phyloP scores from a whole-genome alignment of 2,329 filamentous ascomycete genomes.

The Ophiostoma populinum region DNA sequence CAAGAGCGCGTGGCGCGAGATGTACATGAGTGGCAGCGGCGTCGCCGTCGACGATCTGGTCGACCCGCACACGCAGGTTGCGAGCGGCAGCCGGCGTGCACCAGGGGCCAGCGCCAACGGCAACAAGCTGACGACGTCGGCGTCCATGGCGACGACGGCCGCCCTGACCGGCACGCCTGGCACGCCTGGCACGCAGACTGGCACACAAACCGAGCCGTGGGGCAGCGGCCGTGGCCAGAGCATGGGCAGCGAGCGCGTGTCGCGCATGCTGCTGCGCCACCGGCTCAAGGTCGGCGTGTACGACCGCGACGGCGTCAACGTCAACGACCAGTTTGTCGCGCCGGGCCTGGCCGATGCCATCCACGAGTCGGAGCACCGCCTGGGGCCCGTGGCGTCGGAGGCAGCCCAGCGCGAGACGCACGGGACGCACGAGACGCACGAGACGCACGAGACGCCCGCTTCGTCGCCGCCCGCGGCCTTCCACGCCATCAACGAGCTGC shows the following conservation, averaged over 20 bases:
- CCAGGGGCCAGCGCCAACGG: conserved; percentile 9
- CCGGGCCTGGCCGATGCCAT: conserved; percentile 17
- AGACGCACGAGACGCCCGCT: no score
- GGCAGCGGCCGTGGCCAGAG: conserved; percentile 61
- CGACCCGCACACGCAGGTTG: conserved; percentile 22
- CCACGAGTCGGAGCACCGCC: no score
- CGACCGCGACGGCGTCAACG: conserved; percentile 44
- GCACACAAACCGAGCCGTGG: conserved; percentile 37
- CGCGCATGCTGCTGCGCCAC: conserved; percentile 73
- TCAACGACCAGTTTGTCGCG: conserved; percentile 35
- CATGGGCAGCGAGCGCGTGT: conserved; percentile 56
- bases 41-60: conserved; percentile 29
- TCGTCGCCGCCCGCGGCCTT: conserved; percentile 22
- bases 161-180: conserved; percentile 10
- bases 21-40: conserved; percentile 61
- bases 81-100: conserved; percentile 13
- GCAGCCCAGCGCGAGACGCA: no score
- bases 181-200: conserved; percentile 6
- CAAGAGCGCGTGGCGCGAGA: conserved; percentile 79
- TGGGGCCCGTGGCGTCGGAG: no score
- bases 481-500: conserved; percentile 83
- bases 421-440: no score
- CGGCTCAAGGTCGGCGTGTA: conserved; percentile 76
- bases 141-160: conserved; percentile 1
- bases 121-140: conserved; percentile 2